A percentile compares a stretch with the other conserved stretches of the same genome.
Conservation (phyloP, 208 protist species). For the Entamoeba moshkovskii region DNA sequence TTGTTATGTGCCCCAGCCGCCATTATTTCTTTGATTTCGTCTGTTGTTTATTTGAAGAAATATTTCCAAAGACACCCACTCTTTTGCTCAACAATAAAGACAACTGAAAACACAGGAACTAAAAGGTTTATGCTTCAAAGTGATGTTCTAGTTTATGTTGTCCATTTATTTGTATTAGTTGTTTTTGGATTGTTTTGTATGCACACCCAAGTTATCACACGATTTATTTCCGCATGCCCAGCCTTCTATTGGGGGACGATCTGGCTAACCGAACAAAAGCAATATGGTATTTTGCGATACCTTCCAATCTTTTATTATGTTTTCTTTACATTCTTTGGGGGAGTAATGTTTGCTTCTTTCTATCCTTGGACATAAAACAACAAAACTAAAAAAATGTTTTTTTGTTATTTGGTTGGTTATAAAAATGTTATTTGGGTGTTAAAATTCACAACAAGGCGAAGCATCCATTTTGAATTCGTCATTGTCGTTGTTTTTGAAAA, state of each 20-base stretch:
- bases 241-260: background rate
- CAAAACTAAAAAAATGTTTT: background rate
- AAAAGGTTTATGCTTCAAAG: background rate
- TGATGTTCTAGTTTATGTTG: background rate
- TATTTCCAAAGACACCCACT: background rate
- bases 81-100: background rate
- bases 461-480: background rate
- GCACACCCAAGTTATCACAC: background rate
- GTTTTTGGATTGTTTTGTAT: background rate
- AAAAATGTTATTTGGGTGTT: background rate
- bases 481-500: background rate
- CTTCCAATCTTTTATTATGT: background rate
- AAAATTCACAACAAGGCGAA: background rate
- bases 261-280: background rate
- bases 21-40: background rate
- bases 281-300: background rate
- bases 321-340: background rate
- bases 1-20: background rate
- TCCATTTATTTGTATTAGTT: background rate
- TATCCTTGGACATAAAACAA: background rate
- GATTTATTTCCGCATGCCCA: background rate
- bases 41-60: background rate
- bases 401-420: background rate
- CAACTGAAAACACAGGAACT: background rate
- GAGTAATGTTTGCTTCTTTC: slow-evolving; percentile 2